These are phyloP conservation scores for Agrocybe pediades DNA, from an alignment of 768 basidiomycete genomes.

Conservation along the genomic window DNA sequence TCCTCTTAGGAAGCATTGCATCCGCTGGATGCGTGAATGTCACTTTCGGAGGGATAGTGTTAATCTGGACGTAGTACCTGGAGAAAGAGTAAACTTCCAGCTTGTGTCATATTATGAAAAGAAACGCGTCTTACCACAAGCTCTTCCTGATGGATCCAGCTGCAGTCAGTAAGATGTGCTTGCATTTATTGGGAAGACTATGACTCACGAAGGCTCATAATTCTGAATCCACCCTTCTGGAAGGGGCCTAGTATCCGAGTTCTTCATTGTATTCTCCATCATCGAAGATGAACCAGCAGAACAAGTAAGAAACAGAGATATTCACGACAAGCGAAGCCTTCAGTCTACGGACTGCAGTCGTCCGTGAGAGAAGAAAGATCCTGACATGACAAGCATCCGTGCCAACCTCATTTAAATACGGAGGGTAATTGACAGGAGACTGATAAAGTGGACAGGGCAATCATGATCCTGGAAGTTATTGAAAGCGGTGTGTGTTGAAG, in stretches of 20 bases:
- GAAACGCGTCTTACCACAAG: constrained; percentile 20
- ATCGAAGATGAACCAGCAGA: no score
- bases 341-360: no score
- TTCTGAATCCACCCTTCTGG: constrained; percentile 36
- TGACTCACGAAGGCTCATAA: constrained; percentile 30
- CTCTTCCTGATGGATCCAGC: no score
- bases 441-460: no score
- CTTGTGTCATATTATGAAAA: background rate
- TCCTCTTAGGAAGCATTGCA: constrained; percentile 5
- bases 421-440: no score
- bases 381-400: no score
- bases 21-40: constrained; percentile 35
- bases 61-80: constrained; percentile 38
- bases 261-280: constrained; percentile 6
- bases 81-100: background rate
- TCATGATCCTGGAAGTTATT: no score
- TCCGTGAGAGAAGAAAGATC: no score
- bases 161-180: background rate
- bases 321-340: no score
- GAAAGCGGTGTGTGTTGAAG: no score
- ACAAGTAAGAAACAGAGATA: no score
- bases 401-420: no score
- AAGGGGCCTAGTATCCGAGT: constrained; percentile 24
- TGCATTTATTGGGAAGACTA: background rate
- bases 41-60: constrained; percentile 30